phyloP scores from a whole-genome alignment of 805 yeast genomes.

The Saccharomycopsis amapae region DNA sequence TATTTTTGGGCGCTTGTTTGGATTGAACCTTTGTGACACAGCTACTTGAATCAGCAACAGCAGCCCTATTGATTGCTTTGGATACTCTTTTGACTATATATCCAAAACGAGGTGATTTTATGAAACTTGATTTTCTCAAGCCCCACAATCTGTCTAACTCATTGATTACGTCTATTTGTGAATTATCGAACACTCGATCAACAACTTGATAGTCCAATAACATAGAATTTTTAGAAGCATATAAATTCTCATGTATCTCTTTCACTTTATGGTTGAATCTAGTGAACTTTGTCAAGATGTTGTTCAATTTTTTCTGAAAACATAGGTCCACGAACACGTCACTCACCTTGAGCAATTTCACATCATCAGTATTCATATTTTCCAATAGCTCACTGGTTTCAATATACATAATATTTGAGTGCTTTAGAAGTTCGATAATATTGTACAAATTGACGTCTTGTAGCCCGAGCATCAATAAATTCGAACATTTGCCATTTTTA shows the following conservation, averaged over 20 bases:
- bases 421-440: background rate
- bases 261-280: background rate
- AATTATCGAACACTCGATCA: background rate
- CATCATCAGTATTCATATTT: background rate
- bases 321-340: background rate
- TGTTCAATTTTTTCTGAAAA: background rate
- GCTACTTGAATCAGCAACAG: background rate
- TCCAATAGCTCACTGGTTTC: background rate
- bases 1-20: background rate
- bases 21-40: background rate
- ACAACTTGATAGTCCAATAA: conserved; percentile 1
- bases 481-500: conserved; percentile 3
- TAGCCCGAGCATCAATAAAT: background rate
- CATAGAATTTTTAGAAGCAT: background rate
- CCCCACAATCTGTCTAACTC: background rate
- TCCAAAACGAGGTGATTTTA: background rate
- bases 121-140: background rate
- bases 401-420: conserved; percentile 3
- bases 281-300: background rate
- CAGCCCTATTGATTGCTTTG: background rate
- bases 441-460: background rate
- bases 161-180: background rate
- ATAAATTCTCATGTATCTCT: background rate
- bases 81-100: background rate
- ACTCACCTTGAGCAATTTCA: background rate